phyloP scores from a whole-genome alignment of 371 early-diverging fungal genomes.

The Dinochytrium kinnereticum region DNA sequence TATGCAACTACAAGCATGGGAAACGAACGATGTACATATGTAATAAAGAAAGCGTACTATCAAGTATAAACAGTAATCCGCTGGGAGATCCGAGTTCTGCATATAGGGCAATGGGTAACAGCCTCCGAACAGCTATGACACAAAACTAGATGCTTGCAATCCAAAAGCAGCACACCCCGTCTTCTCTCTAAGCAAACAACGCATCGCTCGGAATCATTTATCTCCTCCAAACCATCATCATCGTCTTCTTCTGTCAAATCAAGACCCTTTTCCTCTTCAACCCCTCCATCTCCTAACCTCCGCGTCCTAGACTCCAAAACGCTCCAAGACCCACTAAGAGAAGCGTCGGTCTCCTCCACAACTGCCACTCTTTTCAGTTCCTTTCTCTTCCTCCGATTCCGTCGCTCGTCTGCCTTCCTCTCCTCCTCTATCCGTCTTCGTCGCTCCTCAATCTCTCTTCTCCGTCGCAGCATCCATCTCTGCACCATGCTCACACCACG shows the following conservation, averaged over 20 bases:
- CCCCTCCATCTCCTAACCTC: not conserved
- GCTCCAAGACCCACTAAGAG: not conserved
- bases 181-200: slow-evolving; percentile 18
- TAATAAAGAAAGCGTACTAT: no score
- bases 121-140: not conserved
- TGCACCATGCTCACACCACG: not conserved
- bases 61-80: slow-evolving; percentile 7
- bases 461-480: not conserved
- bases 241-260: not conserved
- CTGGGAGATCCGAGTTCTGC: not conserved
- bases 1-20: no score
- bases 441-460: not conserved
- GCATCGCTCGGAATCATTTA: not conserved
- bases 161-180: slow-evolving; percentile 8
- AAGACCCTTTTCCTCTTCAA: not conserved
- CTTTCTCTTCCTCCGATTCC: not conserved
- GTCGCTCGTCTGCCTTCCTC: not conserved
- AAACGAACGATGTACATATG: no score
- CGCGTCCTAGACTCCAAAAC: not conserved
- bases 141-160: slow-evolving; percentile 12
- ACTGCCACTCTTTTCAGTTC: not conserved
- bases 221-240: not conserved
- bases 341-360: not conserved
- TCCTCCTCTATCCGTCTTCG: not conserved
- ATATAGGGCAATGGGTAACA: slow-evolving; percentile 13